Percentiles rank a stretch among this genome's conserved stretches.
These are phyloP conservation scores for Meyerozyma smithsonii DNA, from an alignment of 1,139 yeast species.

Conservation along the genomic window DNA sequence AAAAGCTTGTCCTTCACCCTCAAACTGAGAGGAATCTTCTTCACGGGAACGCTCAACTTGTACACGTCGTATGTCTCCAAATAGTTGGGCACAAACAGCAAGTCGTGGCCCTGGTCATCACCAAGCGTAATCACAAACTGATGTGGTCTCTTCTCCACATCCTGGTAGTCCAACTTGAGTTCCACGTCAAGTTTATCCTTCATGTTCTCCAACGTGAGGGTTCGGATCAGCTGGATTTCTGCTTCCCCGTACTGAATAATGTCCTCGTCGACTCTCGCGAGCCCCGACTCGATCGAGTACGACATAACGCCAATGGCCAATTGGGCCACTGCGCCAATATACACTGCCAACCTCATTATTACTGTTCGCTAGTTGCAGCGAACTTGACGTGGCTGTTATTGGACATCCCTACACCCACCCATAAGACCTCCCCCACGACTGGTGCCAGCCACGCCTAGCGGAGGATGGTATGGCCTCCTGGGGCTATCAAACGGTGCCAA, in stretches of 20 bases:
- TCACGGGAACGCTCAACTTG: conserved; percentile 24
- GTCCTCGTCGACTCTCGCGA: conserved; percentile 23
- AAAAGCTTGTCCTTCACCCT: conserved; percentile 29
- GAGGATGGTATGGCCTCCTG: no score
- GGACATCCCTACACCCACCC: background rate
- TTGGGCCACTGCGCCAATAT: conserved; percentile 7
- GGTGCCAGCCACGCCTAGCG: no score
- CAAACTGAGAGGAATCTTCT: conserved; percentile 34
- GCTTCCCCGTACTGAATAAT: conserved; percentile 31
- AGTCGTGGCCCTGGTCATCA: conserved; percentile 12
- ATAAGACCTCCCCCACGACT: no score
- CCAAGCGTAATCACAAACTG: conserved; percentile 17
- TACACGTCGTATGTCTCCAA: conserved; percentile 8
- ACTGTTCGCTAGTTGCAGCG: background rate
- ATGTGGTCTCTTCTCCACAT: conserved; percentile 14
- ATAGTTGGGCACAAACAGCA: conserved; percentile 14
- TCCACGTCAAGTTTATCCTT: conserved; percentile 30
- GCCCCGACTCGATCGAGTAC: conserved; percentile 25
- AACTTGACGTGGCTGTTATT: conserved; percentile 3
- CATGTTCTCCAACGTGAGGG: conserved; percentile 25
- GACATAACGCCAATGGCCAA: conserved; percentile 17
- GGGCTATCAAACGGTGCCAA: no score
- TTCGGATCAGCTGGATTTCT: conserved; percentile 32
- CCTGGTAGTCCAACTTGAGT: conserved; percentile 21
- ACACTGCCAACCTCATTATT: conserved; percentile 1